These are phyloP conservation scores for Quercus suber DNA, from an alignment of 306 rosid species.

Conservation along the genomic window DNA sequence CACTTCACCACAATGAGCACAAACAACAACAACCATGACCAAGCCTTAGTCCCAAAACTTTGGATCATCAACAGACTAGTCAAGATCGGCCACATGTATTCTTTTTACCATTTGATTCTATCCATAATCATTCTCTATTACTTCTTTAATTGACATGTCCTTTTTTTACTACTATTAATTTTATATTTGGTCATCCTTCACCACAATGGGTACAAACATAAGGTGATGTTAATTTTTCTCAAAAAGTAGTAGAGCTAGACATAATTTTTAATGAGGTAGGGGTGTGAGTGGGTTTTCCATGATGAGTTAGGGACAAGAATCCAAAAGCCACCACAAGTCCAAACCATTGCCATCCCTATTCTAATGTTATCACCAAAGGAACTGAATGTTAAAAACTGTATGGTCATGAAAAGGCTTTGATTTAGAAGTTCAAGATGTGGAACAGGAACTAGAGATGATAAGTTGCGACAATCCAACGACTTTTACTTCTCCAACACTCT, in stretches of 20 bases:
- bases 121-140: too few relatives aligned
- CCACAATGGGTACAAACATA: not conserved
- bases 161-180: too few relatives aligned
- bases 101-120: too few relatives aligned
- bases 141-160: too few relatives aligned
- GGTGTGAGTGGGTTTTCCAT: too few relatives aligned
- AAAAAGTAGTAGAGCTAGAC: not conserved
- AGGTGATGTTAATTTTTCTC: not conserved
- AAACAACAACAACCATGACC: not conserved
- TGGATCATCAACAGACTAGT: too few relatives aligned
- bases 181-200: not conserved
- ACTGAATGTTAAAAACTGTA: not conserved
- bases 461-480: not conserved
- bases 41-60: too few relatives aligned
- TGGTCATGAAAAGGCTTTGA: not conserved
- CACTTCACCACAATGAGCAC: not conserved
- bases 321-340: too few relatives aligned
- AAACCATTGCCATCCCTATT: too few relatives aligned
- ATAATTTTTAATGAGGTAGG: not conserved
- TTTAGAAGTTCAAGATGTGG: not conserved
- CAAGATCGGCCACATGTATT: too few relatives aligned
- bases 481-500: not conserved
- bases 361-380: too few relatives aligned
- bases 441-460: not conserved
- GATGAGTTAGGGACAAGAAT: too few relatives aligned